Evolutionary conservation across 495 filamentous ascomycete genomes (phyloP), one percentile per base, ranked within the genome.

Genomic region (Venustampulla echinocandica): DNA sequence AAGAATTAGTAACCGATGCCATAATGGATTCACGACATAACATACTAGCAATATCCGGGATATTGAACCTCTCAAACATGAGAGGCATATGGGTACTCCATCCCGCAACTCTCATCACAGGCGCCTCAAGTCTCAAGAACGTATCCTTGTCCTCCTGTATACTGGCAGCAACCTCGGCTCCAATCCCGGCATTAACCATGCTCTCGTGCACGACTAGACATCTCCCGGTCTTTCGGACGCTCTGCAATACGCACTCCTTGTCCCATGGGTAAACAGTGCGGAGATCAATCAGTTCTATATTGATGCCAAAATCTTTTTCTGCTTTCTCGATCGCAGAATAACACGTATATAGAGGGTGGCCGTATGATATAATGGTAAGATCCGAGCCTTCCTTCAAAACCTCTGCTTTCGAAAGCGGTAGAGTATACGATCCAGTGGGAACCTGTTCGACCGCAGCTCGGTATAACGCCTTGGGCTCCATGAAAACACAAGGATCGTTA

Each of bases 391-490:
- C 72, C 60, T 90, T 92, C 9, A 98, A 59, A 3, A 95, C 65
- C 61, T 98, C 90, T 0, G 92, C 92, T 60, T 87, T 89, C 38
- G 81, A 87, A 2, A 98, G 73, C 1, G 90, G 89, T 19, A 98
- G 73, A 1, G 78, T 80, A 59, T 96, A 98, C 14, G 82, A 70
- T 28, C 73, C 81, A 4, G 79, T 79, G 13, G 92, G 93, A 2
- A 98, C 92, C 62, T 97, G 86, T 61, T 98, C 92, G 21, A 95
- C 87, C 0, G 92, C 89, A 0, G 93, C 93, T 18, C 92, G 82
- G 58, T 98, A 98, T 13, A 98, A 68, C 7, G 90, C 81, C 69
- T 98, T 98, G 0, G 92, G 93, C 63, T 98, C 92, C 84, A 98
- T 84, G 66, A 98, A 96, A 20, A 98, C 68, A 44, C 90, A 86